Base-by-base conservation (phyloP, 176 grass and related monocot genomes). In the Chrysopogon serrulatus region DNA sequence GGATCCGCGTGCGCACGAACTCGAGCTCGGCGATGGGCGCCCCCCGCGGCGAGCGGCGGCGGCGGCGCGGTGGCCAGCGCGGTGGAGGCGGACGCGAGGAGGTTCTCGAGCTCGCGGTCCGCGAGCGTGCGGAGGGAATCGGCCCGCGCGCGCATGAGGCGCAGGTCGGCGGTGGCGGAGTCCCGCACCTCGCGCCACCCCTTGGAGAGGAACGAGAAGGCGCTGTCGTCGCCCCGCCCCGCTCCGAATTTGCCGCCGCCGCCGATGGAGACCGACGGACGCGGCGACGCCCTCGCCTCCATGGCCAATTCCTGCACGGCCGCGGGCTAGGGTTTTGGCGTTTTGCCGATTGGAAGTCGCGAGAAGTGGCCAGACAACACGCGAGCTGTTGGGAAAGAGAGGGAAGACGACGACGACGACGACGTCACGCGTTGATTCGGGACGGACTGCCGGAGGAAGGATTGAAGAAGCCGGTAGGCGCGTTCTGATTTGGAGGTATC, bases 131-230 rank as follows among this genome's bases (percentile, higher is more conserved):
- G 81, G 49, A 92, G 83, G 30, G 73, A 90, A 61, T 83, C 71
- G 5, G 94, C 91, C 17, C 91, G 75, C n/a, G 91, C 85, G 7
- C 84, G 91, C 71, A 93, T 93, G 35, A 93, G 84, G 51, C 83
- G 78, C 77, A 97, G 89, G 73, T 97, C 94, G 57, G 90, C 86
- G 51, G 65, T 87, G 8, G 90, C 93, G 24, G 87, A 92, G 77
- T 95, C 90, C 45, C 93, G 83, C 88, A 86, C 94, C 82, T 93
- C 91, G 31, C 94, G 78, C 87, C 91, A 93, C 28, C 94, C 91
- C 86, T 74, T 93, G 5, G 89, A 91, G 69, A 97, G 56, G 75
- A 90, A 84, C 71, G 94, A 90, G 33, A 93, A 68, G 27, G 89
- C 86, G 40, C 68, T 69, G 51, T 72, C 74, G 34, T 65, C 83